Evolutionary conservation across 805 yeast genomes (phyloP).

Genomic region (Candida pini): DNA sequence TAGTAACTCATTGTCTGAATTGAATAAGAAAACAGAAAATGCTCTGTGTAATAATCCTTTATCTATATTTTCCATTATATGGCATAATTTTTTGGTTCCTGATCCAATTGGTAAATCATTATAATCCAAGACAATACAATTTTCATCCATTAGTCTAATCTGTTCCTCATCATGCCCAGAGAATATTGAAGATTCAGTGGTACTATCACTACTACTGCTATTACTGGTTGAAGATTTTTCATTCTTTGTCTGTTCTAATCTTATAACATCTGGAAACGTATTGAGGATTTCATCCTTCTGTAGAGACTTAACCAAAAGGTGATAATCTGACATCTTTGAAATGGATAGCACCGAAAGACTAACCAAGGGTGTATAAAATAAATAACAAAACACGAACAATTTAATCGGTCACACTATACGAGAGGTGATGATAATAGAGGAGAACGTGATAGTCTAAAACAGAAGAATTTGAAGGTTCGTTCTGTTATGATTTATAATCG

Average conservation of each 20-base stretch:
- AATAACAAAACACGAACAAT: too few relatives aligned
- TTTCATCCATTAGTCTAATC: slow-evolving; percentile 90
- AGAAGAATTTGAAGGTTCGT: too few relatives aligned
- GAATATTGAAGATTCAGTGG: slow-evolving; percentile 44
- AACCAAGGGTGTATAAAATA: too few relatives aligned
- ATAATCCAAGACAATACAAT: slow-evolving; percentile 89
- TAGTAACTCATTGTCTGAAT: slow-evolving; percentile 66
- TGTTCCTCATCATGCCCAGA: slow-evolving; percentile 92
- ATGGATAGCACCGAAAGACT: too few relatives aligned
- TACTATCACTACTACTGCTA: slow-evolving; percentile 25
- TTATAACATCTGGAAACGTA: slow-evolving; percentile 64
- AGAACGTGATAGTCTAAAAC: too few relatives aligned
- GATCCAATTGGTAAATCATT: slow-evolving; percentile 86
- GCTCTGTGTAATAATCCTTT: slow-evolving; percentile 90
- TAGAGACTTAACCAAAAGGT: slow-evolving; percentile 49
- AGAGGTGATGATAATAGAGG: too few relatives aligned
- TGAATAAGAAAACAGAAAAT: slow-evolving; percentile 90
- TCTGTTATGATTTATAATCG: too few relatives aligned
- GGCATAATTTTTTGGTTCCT: slow-evolving; percentile 88
- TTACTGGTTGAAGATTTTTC: slow-evolving; percentile 36
- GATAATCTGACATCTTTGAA: slow-evolving; percentile 28
- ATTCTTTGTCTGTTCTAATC: slow-evolving; percentile 56
- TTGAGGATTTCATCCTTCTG: slow-evolving; percentile 43
- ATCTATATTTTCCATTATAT: slow-evolving; percentile 80
- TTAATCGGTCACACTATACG: too few relatives aligned